These are phyloP conservation scores for Termitomyces sp. DNA, from an alignment of 768 basidiomycete genomes.

Conservation along the genomic window DNA sequence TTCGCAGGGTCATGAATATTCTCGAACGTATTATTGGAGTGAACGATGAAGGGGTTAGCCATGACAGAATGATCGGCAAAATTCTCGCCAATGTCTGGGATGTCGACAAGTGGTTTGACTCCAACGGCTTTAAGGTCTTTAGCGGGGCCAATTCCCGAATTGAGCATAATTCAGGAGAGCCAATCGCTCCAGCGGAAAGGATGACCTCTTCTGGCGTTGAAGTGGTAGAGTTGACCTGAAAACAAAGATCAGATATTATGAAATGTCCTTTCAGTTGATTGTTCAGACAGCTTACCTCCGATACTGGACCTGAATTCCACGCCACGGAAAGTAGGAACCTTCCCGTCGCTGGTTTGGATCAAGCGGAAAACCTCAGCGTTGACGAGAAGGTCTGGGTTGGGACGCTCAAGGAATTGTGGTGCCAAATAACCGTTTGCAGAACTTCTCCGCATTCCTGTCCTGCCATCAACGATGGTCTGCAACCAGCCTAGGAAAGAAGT, in stretches of 20 bases:
- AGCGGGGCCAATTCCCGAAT: conserved; percentile 33
- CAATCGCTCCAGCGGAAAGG: conserved; percentile 35
- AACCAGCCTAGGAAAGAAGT: conserved; percentile 6
- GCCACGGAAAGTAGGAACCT: background rate
- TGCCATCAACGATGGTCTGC: conserved; percentile 8
- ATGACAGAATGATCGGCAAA: conserved; percentile 31
- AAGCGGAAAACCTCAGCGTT: conserved; percentile 13
- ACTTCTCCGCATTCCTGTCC: conserved; percentile 10
- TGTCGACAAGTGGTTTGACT: conserved; percentile 21
- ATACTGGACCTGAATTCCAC: background rate
- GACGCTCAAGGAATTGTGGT: conserved; percentile 3
- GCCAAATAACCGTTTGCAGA: conserved; percentile 17
- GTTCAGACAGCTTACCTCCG: background rate
- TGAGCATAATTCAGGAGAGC: conserved; percentile 34
- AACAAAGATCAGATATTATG: background rate
- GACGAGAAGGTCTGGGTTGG: conserved; percentile 14
- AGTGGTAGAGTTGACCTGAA: background rate
- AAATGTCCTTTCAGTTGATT: background rate
- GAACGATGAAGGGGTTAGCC: conserved; percentile 9
- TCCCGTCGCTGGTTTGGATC: conserved; percentile 4
- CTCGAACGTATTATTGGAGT: conserved; percentile 8
- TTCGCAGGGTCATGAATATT: conserved; percentile 3
- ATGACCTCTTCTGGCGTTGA: conserved; percentile 53
- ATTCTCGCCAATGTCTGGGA: conserved; percentile 35
- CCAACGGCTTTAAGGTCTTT: conserved; percentile 14